A percentile compares a stretch with the other conserved stretches of the same genome.
These are phyloP conservation scores for Byssochlamys sp. DNA, from an alignment of 2,329 filamentous ascomycete species.

Conservation along the genomic window DNA sequence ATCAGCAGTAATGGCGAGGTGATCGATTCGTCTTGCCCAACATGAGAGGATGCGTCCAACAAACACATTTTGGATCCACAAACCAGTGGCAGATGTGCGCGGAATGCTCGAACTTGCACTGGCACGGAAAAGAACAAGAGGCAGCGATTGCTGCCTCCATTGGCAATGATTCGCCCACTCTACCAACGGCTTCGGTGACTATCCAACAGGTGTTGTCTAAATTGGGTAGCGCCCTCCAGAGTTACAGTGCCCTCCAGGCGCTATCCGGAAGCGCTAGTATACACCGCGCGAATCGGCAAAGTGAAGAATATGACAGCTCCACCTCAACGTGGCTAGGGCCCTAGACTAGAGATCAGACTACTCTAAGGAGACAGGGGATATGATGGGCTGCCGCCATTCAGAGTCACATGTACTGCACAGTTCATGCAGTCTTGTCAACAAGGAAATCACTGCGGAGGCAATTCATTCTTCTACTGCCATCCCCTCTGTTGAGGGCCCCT, in stretches of 20 bases:
- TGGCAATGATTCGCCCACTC: neutral
- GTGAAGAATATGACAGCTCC: conserved; percentile 22
- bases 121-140: neutral
- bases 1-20: neutral
- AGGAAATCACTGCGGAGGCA: neutral
- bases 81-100: neutral
- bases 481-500: neutral
- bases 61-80: neutral
- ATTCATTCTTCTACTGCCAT: neutral
- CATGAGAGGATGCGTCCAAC: neutral
- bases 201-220: neutral
- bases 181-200: neutral
- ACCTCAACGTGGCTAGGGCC: neutral
- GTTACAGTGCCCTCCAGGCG: neutral
- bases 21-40: neutral
- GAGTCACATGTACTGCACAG: neutral
- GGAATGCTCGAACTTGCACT: neutral
- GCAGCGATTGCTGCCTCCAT: neutral
- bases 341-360: neutral
- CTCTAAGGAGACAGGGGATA: neutral
- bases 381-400: neutral
- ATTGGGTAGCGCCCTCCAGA: neutral
- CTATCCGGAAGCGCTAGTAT: neutral
- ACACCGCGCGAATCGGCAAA: conserved; percentile 6
- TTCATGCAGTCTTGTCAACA: neutral